Conservation (phyloP, 805 yeast species). For the Saccharomycopsis fermentans region DNA sequence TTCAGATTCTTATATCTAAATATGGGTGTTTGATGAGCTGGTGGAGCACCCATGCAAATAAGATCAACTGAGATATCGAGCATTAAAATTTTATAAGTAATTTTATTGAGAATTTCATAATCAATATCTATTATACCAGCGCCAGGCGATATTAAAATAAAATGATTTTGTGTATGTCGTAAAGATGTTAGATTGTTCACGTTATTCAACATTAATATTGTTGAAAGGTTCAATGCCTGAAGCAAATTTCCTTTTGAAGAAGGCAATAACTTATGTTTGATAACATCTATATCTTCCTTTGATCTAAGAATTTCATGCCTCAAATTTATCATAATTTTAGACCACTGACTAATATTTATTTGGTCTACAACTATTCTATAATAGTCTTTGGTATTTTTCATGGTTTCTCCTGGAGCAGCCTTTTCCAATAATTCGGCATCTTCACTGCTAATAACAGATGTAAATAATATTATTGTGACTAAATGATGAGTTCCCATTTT, state of each 20-base stretch:
- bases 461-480: constrained; percentile 80
- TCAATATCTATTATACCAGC: constrained; percentile 91
- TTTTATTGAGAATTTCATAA: constrained; percentile 58
- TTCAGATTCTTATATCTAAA: constrained; percentile 56
- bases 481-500: constrained; percentile 81
- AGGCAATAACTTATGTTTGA: constrained; percentile 56
- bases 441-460: constrained; percentile 50
- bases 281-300: constrained; percentile 50
- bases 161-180: constrained; percentile 85
- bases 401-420: constrained; percentile 50
- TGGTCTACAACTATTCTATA: constrained; percentile 94
- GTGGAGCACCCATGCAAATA: constrained; percentile 81
- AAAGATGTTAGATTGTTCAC: constrained; percentile 48
- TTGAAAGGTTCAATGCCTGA: constrained; percentile 79
- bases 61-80: constrained; percentile 84
- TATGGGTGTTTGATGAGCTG: constrained; percentile 84
- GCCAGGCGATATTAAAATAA: constrained; percentile 81
- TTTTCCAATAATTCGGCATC: constrained; percentile 15
- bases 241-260: constrained; percentile 82
- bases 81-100: constrained; percentile 64
- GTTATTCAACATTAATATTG: constrained; percentile 36
- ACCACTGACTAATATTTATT: constrained; percentile 83
- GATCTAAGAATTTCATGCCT: constrained; percentile 79
- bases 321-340: constrained; percentile 78
- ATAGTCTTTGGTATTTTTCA: constrained; percentile 61